These are phyloP conservation scores for Lizonia empirigonia DNA, from an alignment of 2,329 filamentous ascomycete species.

Conservation along the genomic window DNA sequence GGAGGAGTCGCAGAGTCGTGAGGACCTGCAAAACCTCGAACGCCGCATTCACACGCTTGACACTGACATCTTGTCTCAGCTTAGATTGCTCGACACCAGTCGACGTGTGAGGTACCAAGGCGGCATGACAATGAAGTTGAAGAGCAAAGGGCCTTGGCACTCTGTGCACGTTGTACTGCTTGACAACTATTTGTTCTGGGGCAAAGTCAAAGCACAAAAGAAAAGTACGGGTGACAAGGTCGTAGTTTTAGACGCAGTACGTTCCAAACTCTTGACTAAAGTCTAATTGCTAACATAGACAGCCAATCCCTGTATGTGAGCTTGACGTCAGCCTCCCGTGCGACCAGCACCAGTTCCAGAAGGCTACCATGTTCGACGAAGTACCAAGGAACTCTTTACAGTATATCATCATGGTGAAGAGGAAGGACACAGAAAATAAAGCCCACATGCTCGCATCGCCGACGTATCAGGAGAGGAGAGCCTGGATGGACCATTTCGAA, in stretches of 20 bases:
- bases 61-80: constrained; percentile 17
- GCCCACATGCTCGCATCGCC: constrained; percentile 29
- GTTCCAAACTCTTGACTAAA: background rate
- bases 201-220: constrained; percentile 32
- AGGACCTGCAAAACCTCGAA: constrained; percentile 33
- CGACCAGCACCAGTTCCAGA: constrained; percentile 26
- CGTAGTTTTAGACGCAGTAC: constrained; percentile 27
- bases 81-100: constrained; percentile 23
- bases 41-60: constrained; percentile 31
- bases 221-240: constrained; percentile 17
- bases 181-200: constrained; percentile 42
- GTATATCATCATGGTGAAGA: constrained; percentile 29
- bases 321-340: constrained; percentile 20
- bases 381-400: constrained; percentile 32
- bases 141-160: constrained; percentile 40
- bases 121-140: constrained; percentile 34
- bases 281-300: background rate
- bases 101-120: constrained; percentile 34
- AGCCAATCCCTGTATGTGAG: constrained; percentile 29
- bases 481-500: constrained; percentile 26
- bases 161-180: constrained; percentile 37
- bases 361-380: constrained; percentile 36
- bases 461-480: constrained; percentile 21
- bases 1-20: constrained; percentile 24
- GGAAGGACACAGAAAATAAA: constrained; percentile 15